These are phyloP conservation scores for Metroxylon sagu DNA, from an alignment of 176 grass and related monocot genomes.

Conservation along the genomic window DNA sequence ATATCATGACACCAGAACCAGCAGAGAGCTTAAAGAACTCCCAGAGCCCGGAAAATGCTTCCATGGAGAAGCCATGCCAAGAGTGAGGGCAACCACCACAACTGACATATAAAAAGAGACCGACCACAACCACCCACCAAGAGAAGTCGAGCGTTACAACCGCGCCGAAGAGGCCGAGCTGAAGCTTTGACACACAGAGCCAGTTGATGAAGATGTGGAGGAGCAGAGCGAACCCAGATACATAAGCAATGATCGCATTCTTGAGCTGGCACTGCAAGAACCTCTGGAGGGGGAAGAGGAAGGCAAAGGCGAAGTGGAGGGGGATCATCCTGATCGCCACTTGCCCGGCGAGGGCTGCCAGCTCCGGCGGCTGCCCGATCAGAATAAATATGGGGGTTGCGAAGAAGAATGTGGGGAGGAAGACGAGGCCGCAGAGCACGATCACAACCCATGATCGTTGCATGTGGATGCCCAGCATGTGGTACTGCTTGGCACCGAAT, in stretches of 20 bases:
- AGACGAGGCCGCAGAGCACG: slow-evolving; percentile 45
- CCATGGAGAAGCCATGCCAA: slow-evolving; percentile 78
- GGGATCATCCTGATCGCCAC: slow-evolving; percentile 85
- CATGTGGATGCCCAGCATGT: slow-evolving; percentile 96
- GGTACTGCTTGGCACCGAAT: slow-evolving; percentile 56
- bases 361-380: slow-evolving; percentile 56
- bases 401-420: slow-evolving; percentile 74
- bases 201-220: slow-evolving; percentile 64
- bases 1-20: slow-evolving; percentile 79
- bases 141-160: slow-evolving; percentile 87
- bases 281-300: slow-evolving; percentile 84
- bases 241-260: slow-evolving; percentile 49
- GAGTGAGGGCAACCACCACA: slow-evolving; percentile 73
- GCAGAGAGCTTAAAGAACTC: slow-evolving; percentile 77
- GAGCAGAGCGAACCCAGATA: slow-evolving; percentile 35
- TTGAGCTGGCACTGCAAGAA: slow-evolving; percentile 96
- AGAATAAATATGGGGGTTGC: slow-evolving; percentile 59
- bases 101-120: slow-evolving; percentile 44
- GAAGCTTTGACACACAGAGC: slow-evolving; percentile 47
- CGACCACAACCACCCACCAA: slow-evolving; percentile 48
- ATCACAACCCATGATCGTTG: slow-evolving; percentile 90
- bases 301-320: slow-evolving; percentile 84
- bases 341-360: slow-evolving; percentile 48
- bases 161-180: slow-evolving; percentile 61
- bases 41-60: slow-evolving; percentile 68